These are phyloP conservation scores for Trichoderma arundinaceum DNA, from an alignment of 2,329 filamentous ascomycete species.

Conservation along the genomic window DNA sequence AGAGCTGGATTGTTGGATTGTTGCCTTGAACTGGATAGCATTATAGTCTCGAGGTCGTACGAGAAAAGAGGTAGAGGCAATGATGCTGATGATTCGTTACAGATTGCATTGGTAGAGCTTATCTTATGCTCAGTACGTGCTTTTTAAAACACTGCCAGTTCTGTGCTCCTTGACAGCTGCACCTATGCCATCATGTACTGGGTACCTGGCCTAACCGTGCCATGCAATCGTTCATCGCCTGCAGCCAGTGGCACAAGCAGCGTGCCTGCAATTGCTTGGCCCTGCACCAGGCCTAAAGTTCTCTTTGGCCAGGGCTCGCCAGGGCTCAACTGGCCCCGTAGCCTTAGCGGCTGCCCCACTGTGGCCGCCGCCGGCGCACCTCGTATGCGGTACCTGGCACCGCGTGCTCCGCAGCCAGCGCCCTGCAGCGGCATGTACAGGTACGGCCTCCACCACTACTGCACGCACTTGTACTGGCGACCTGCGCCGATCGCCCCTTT, in stretches of 20 bases:
- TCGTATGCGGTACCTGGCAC: conserved; percentile 25
- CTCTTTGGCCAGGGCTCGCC: not conserved
- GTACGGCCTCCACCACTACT: not conserved
- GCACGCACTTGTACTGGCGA: not conserved
- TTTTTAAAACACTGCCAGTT: too few species aligned
- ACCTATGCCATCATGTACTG: too few species aligned
- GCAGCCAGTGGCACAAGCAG: too few species aligned
- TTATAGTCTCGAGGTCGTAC: too few species aligned
- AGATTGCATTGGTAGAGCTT: too few species aligned
- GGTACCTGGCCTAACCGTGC: too few species aligned
- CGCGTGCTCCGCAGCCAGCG: conserved; percentile 6
- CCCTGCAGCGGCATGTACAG: not conserved
- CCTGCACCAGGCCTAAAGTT: not conserved
- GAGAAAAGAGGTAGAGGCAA: not conserved
- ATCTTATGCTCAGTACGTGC: too few species aligned
- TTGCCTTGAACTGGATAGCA: too few species aligned
- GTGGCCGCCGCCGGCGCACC: conserved; percentile 17
- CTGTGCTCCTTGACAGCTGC: too few species aligned
- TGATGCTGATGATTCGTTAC: not conserved
- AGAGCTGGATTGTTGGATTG: too few species aligned
- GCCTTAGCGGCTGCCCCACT: conserved; percentile 25
- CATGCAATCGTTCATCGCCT: too few species aligned
- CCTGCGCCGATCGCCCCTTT: conserved; percentile 18
- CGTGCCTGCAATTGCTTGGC: too few species aligned
- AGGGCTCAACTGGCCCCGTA: conserved; percentile 6